Evolutionary conservation across 106 monocot genomes (phyloP), one percentile per base, ranked within the genome.

Genomic region (Apostasia shenzhenica): DNA sequence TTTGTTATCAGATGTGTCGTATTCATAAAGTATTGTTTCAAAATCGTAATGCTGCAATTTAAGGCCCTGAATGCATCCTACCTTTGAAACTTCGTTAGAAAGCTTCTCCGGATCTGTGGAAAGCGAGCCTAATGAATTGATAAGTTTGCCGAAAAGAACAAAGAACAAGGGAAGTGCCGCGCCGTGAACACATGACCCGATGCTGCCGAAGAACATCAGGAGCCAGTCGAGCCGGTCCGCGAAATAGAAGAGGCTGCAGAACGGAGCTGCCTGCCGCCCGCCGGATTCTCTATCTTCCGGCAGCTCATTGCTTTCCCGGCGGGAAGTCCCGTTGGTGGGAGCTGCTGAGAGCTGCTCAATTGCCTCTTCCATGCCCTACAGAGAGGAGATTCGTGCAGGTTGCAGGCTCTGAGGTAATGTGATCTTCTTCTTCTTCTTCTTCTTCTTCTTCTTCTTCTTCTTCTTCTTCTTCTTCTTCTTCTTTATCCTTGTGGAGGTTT

Each of bases 161-260:
- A 80, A 71, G 80, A 80, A 80, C 38, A 80, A 12, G 26, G 80
- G 80, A 14, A 80, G 75, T 0, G 80, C 69, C 0, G 80, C 80
- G 2, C 80, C 80, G 38, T 80, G 80, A 14, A 70, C 48, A 53
- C 80, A 80, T n/a, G 80, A 70, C 2, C 75, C 80, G 38, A 75
- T 44, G n/a, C 70, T 56, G 5, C 75, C 80, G 48, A 75, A 70
- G 52, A 75, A 13, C 75, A 80, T 80, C 38, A 80, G 54, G 41
- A 70, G 39, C 5, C 7, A 70, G 46, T 80, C 80, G 1, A 70
- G 48, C 62, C 68, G 47, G 55, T 80, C 80, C 3, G 80, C 80
- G 5, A 56, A 66, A 2, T 55, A 63, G 57, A 80, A 74, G 37
- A 80, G 47, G 14, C 73, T 55, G 3, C 37, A 61, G 40, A 55